Conservation (phyloP, 139 green algal species). For the Limnomonas spitsbergensis region DNA sequence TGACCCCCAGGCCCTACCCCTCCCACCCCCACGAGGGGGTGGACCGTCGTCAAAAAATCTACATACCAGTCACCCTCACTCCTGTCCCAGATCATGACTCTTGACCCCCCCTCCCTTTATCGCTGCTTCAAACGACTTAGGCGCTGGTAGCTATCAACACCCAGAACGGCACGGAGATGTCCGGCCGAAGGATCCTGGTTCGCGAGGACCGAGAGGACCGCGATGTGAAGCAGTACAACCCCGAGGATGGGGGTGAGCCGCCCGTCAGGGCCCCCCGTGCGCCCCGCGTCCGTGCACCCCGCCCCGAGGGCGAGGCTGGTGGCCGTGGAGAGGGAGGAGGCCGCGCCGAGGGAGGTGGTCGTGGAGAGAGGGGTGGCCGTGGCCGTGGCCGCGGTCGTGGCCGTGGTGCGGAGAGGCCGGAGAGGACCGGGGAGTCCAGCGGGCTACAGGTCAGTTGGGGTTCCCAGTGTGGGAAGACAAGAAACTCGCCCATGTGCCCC, state of each 20-base stretch:
- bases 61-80: too few species aligned
- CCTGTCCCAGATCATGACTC: too few species aligned
- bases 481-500: too few species aligned
- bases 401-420: neutral
- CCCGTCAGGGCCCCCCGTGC: slow-evolving; percentile 11
- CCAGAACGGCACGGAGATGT: slow-evolving; percentile 80
- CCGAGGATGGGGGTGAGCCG: slow-evolving; percentile 22
- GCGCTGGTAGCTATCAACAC: slow-evolving; percentile 65
- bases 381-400: slow-evolving; percentile 23
- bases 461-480: too few species aligned
- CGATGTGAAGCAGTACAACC: slow-evolving; percentile 82
- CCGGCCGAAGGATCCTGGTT: slow-evolving; percentile 84
- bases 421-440: slow-evolving; percentile 41
- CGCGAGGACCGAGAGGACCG: slow-evolving; percentile 91
- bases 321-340: neutral
- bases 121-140: too few species aligned
- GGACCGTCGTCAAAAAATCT: too few species aligned
- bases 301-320: neutral
- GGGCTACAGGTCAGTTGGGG: slow-evolving; percentile 74
- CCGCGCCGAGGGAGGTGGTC: neutral
- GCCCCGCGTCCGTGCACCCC: too few species aligned
- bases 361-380: neutral
- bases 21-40: too few species aligned
- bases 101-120: too few species aligned
- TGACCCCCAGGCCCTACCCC: too few species aligned